phyloP scores from a whole-genome alignment of 2,329 filamentous ascomycete species.

The Sordariomycetes sp. region DNA sequence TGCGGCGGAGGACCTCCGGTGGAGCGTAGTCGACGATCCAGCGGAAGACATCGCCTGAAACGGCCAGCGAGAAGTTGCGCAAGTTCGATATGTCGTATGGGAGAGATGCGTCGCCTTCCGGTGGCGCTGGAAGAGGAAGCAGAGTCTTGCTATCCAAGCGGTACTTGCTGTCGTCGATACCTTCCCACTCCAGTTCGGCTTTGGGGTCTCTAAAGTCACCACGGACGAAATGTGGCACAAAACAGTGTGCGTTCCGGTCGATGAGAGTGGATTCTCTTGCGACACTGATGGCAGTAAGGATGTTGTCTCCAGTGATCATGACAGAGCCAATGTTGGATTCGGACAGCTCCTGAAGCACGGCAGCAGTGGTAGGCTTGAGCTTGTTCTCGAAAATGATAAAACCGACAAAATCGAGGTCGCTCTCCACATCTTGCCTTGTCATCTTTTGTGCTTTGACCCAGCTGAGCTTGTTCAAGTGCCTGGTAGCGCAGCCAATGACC shows the following conservation, averaged over 20 bases:
- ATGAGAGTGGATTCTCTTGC: constrained; percentile 83
- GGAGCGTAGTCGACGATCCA: constrained; percentile 92
- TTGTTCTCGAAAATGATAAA: constrained; percentile 99
- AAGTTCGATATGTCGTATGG: constrained; percentile 78
- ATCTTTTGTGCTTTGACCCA: constrained; percentile 96
- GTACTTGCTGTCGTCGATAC: constrained; percentile 77
- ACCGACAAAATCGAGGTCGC: constrained; percentile 74
- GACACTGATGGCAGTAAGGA: constrained; percentile 91
- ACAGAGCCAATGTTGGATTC: constrained; percentile 78
- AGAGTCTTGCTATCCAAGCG: constrained; percentile 73
- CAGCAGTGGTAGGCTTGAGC: constrained; percentile 76
- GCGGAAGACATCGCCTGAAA: constrained; percentile 89
- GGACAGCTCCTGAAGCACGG: constrained; percentile 72
- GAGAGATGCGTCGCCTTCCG: constrained; percentile 68
- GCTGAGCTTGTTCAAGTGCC: constrained; percentile 76
- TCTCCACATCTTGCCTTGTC: constrained; percentile 77
- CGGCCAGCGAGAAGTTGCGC: constrained; percentile 78
- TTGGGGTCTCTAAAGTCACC: constrained; percentile 67
- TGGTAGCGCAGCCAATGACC: constrained; percentile 91
- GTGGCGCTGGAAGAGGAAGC: constrained; percentile 60
- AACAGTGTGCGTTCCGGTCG: constrained; percentile 75
- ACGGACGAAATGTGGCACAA: constrained; percentile 79
- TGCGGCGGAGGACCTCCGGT: constrained; percentile 67
- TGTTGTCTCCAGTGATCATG: constrained; percentile 98
- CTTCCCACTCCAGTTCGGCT: constrained; percentile 78